These are phyloP conservation scores for Phytophthora pluvialis DNA, from an alignment of 352 stramenopile species.

Conservation along the genomic window DNA sequence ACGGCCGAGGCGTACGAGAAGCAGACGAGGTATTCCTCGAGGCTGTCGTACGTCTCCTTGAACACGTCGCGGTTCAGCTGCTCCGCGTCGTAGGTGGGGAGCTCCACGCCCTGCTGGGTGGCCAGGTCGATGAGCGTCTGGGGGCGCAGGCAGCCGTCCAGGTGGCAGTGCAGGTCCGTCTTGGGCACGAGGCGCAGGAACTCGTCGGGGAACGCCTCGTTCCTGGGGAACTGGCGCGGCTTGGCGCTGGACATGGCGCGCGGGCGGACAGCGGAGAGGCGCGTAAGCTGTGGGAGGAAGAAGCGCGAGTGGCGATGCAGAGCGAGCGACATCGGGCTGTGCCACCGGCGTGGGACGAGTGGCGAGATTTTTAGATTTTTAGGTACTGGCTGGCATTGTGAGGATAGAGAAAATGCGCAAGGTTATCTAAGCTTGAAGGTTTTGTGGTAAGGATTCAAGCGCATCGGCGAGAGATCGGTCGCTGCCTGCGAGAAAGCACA, in stretches of 20 bases:
- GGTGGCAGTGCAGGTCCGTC: constrained; percentile 88
- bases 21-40: constrained; percentile 88
- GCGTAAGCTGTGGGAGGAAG: constrained; percentile 10
- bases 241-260: constrained; percentile 19
- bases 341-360: background rate
- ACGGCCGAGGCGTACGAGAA: constrained; percentile 82
- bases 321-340: background rate
- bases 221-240: constrained; percentile 50
- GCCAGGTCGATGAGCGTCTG: constrained; percentile 88
- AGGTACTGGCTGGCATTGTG: background rate
- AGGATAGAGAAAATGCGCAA: background rate
- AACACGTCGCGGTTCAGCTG: constrained; percentile 73
- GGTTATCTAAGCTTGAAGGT: too few species aligned
- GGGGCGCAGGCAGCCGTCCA: constrained; percentile 84
- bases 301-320: constrained; percentile 22
- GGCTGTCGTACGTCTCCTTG: constrained; percentile 77
- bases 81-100: constrained; percentile 80
- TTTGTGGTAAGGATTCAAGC: too few species aligned
- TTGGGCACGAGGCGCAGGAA: constrained; percentile 80
- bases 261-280: background rate
- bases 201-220: constrained; percentile 66
- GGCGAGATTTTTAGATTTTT: constrained; percentile 1
- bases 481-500: too few species aligned
- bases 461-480: too few species aligned
- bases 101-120: constrained; percentile 62